Conservation (phyloP, 768 basidiomycete genomes). For the Boletellus sp. region DNA sequence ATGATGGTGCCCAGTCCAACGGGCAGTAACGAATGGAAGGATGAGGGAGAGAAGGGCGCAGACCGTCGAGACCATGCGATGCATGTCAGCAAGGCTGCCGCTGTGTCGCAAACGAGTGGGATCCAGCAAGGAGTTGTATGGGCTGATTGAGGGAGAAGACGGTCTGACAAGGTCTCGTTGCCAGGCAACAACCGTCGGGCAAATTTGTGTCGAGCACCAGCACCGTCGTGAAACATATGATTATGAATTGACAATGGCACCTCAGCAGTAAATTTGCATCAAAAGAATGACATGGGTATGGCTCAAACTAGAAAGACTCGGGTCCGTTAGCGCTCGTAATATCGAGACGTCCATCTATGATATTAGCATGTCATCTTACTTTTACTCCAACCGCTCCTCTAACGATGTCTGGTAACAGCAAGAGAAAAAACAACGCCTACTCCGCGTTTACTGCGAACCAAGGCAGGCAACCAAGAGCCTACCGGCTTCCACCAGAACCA, state of each 20-base stretch:
- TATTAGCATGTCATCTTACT: constrained; percentile 14
- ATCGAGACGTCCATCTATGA: constrained; percentile 19
- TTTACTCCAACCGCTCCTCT: constrained; percentile 6
- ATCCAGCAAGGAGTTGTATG: constrained; percentile 1
- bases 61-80: constrained; percentile 25
- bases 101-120: constrained; percentile 20
- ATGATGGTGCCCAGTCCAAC: constrained; percentile 40
- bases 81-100: constrained; percentile 10
- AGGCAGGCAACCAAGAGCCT: constrained; percentile 15
- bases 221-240: constrained; percentile 1
- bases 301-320: constrained; percentile 11
- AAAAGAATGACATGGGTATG: constrained; percentile 28
- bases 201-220: constrained; percentile 3
- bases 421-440: constrained; percentile 1
- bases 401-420: constrained; percentile 1
- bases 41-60: constrained; percentile 33
- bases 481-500: constrained; percentile 18
- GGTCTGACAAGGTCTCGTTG: constrained; percentile 13
- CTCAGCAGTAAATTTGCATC: constrained; percentile 4
- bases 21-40: constrained; percentile 34
- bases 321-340: constrained; percentile 19
- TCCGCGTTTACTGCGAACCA: constrained; percentile 3
- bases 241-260: background rate
- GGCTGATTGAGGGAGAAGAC: constrained; percentile 11
- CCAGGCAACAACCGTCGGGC: constrained; percentile 9